A percentile compares a stretch with the other conserved stretches of the same genome.
These are phyloP conservation scores for Styphnolobium japonicum DNA, from an alignment of 306 rosid species.

Conservation along the genomic window DNA sequence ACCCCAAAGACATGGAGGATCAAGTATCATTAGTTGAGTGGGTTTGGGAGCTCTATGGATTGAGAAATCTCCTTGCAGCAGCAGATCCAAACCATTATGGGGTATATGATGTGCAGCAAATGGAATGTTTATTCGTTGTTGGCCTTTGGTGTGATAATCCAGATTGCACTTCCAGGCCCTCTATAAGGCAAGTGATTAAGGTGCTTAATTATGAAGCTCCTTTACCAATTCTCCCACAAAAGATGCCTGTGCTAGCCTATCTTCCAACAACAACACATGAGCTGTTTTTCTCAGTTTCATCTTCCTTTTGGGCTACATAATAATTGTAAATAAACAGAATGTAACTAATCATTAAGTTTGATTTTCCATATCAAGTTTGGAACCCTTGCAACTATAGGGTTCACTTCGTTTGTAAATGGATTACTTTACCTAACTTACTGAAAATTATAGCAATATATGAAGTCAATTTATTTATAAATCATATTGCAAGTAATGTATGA, in stretches of 20 bases:
- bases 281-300: neutral
- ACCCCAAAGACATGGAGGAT: neutral
- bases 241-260: neutral
- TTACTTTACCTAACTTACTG: neutral
- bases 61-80: conserved; percentile 3
- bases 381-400: neutral
- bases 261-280: neutral
- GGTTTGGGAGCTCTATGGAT: conserved; percentile 32
- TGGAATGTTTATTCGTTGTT: conserved; percentile 22
- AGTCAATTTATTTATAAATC: no score
- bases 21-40: conserved; percentile 26
- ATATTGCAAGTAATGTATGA: no score
- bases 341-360: neutral
- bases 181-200: conserved; percentile 26
- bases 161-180: conserved; percentile 19
- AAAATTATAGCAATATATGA: neutral
- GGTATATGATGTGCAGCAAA: conserved; percentile 7
- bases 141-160: conserved; percentile 39
- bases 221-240: conserved; percentile 24
- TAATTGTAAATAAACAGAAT: neutral
- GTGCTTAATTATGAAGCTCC: conserved; percentile 33
- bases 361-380: neutral
- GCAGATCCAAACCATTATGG: conserved; percentile 27
- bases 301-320: neutral
- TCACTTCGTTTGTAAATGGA: neutral